Base-by-base conservation (phyloP, 1,284 basidiomycete genomes). In the Cryptococcus neoformans region DNA sequence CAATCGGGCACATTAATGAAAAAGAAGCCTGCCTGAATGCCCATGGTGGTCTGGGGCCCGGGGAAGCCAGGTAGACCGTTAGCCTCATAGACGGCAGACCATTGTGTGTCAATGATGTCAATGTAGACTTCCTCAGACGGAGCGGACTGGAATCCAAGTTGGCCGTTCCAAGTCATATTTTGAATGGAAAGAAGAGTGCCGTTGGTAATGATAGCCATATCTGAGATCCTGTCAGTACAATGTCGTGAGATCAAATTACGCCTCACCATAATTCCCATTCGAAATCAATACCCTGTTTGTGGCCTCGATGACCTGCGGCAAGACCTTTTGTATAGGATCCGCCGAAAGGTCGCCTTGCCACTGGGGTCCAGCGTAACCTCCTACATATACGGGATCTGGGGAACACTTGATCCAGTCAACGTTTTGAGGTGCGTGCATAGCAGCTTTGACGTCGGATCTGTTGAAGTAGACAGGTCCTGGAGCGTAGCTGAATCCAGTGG, bases 381-480 rank as follows among this genome's bases (percentile, higher is more conserved):
- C 64, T 39, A 55, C 17, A 79, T 88, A 89, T 0, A 88, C 85
- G 54, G 83, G 69, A 7, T 81, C 63, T 58, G 82, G 73, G 1
- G 83, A 81, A 69, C 88, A 90, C 65, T 86, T 84, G 1, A 69
- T 58, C 88, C 88, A 90, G 36, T 76, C 68, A 10, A 84, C 81
- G 60, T 84, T 72, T 11, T 78, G 38, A 0, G 88, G 87, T 0
- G 87, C 88, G 65, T 90, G 87, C 49, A 90, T 86, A 1, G 84
- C 87, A 44, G 72, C 63, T 73, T 89, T 88, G 55, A 90, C 88
- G 53, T 89, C 86, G 7, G 71, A 65, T 21, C 84, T 81, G 74
- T 87, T 81, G 67, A 90, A 90, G 77, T 89, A 90, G 46, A 81
- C 35, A 12, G 34, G 56, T 14, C 21, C 12, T 28, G 44, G 56